Conservation (phyloP, 2,329 filamentous ascomycete genomes). For the Zopfia rhizophila region DNA sequence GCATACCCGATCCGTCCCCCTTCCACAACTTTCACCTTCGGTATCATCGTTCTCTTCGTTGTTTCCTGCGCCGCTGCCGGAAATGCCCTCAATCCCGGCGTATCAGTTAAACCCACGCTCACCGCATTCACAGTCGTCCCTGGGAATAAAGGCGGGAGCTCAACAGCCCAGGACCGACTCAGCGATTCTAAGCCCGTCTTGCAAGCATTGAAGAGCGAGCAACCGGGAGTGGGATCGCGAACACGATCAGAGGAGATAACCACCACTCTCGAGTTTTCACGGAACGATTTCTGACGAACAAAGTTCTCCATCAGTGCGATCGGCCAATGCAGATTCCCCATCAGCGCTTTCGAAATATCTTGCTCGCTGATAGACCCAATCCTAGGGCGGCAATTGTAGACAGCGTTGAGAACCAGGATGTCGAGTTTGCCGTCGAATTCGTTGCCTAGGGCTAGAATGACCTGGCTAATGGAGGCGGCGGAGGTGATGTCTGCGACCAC, state of each 20-base stretch:
- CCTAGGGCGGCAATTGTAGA: slow-evolving; percentile 17
- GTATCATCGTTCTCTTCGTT: slow-evolving; percentile 28
- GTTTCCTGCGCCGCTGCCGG: slow-evolving; percentile 23
- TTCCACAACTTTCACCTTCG: slow-evolving; percentile 31
- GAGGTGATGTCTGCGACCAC: slow-evolving; percentile 35
- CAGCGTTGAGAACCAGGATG: slow-evolving; percentile 39
- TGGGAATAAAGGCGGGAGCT: slow-evolving; percentile 30
- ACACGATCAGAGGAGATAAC: slow-evolving; percentile 33
- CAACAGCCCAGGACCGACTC: slow-evolving; percentile 33
- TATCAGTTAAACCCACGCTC: slow-evolving; percentile 41
- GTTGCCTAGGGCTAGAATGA: slow-evolving; percentile 21
- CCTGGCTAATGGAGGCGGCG: slow-evolving; percentile 18
- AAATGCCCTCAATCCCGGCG: slow-evolving; percentile 27
- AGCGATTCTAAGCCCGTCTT: slow-evolving; percentile 37
- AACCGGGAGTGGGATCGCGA: slow-evolving; percentile 23
- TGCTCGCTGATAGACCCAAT: slow-evolving; percentile 21
- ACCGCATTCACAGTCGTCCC: slow-evolving; percentile 44
- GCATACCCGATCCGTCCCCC: slow-evolving; percentile 35
- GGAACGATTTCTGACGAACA: slow-evolving; percentile 26
- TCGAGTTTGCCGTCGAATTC: slow-evolving; percentile 32
- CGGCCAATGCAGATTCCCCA: slow-evolving; percentile 34
- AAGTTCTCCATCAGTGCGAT: slow-evolving; percentile 35
- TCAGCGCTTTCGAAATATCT: slow-evolving; percentile 28
- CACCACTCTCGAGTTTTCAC: slow-evolving; percentile 30
- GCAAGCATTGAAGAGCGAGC: slow-evolving; percentile 27